These are phyloP conservation scores for Volvox carteri DNA, from an alignment of 163 green algal genomes.

Conservation along the genomic window DNA sequence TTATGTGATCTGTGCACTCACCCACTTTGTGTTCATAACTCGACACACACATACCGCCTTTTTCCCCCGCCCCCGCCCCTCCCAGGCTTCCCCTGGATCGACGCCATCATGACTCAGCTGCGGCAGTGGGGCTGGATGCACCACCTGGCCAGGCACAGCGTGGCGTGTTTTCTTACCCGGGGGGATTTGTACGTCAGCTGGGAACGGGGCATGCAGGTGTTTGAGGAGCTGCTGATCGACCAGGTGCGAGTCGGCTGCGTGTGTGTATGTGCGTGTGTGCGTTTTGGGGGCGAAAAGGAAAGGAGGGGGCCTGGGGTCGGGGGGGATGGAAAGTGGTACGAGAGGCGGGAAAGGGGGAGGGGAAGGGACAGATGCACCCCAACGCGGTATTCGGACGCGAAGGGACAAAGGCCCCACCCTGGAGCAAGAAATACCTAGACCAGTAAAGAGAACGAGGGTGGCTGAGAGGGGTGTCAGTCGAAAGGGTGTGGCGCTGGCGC, in stretches of 20 bases:
- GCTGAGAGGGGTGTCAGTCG: too few species aligned
- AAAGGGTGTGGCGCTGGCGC: too few species aligned
- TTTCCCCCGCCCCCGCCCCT: too few species aligned
- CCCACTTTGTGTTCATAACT: too few species aligned
- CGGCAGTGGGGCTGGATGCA: conserved; percentile 92
- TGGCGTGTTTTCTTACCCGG: conserved; percentile 98
- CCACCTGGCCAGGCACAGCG: conserved; percentile 94
- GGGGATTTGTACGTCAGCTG: conserved; percentile 94
- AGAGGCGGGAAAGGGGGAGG: too few species aligned
- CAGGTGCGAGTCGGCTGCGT: conserved; percentile 49
- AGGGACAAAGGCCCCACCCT: not conserved
- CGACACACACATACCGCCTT: too few species aligned
- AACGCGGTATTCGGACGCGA: not conserved
- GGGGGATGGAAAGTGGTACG: too few species aligned
- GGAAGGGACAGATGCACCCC: too few species aligned
- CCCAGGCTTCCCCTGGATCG: conserved; percentile 87
- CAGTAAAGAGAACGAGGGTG: too few species aligned
- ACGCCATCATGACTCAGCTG: conserved; percentile 92
- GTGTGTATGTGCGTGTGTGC: not conserved
- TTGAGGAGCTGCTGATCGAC: conserved; percentile 87
- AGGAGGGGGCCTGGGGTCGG: too few species aligned
- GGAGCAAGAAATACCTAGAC: too few species aligned
- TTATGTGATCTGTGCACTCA: too few species aligned
- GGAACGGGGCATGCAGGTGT: conserved; percentile 90
- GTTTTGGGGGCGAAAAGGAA: not conserved